Evolutionary conservation across 352 stramenopile species (phyloP).

Genomic region (Nothophytophthora sp.): DNA sequence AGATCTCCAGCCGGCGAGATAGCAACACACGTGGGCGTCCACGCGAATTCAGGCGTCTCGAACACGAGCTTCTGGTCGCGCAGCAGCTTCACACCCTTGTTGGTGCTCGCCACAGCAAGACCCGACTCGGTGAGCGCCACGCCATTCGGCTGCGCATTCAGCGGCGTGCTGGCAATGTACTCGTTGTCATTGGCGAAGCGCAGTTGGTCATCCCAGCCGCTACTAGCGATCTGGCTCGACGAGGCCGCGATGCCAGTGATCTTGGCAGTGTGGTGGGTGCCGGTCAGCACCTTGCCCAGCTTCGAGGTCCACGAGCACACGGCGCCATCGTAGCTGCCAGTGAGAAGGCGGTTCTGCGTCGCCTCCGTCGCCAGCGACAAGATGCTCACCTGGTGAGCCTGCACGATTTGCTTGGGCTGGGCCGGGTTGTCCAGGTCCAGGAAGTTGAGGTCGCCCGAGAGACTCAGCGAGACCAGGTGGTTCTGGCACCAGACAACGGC

Average conservation of each 20-base stretch:
- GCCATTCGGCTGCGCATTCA: constrained; percentile 75
- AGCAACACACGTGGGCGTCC: constrained; percentile 77
- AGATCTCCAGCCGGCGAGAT: constrained; percentile 72
- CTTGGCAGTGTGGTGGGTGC: constrained; percentile 67
- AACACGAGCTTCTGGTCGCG: constrained; percentile 71
- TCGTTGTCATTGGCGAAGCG: constrained; percentile 64
- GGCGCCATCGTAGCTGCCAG: constrained; percentile 94
- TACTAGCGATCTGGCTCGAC: constrained; percentile 71
- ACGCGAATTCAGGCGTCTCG: constrained; percentile 73
- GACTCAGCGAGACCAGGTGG: constrained; percentile 78
- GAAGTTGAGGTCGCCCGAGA: constrained; percentile 88
- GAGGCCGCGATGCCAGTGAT: constrained; percentile 79
- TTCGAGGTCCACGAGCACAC: constrained; percentile 90
- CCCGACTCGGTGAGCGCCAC: constrained; percentile 59
- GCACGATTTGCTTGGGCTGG: constrained; percentile 83
- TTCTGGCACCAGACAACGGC: constrained; percentile 72
- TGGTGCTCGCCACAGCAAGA: constrained; percentile 68
- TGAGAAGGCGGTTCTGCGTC: constrained; percentile 80
- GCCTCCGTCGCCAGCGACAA: constrained; percentile 84
- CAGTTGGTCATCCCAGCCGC: constrained; percentile 92
- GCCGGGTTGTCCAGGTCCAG: constrained; percentile 64
- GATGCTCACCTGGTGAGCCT: constrained; percentile 93
- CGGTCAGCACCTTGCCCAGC: constrained; percentile 40
- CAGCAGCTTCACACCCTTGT: constrained; percentile 86
- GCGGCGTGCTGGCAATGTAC: constrained; percentile 59